Conservation (phyloP, 73 alveolate genomes). For the Uronychia setigera region DNA sequence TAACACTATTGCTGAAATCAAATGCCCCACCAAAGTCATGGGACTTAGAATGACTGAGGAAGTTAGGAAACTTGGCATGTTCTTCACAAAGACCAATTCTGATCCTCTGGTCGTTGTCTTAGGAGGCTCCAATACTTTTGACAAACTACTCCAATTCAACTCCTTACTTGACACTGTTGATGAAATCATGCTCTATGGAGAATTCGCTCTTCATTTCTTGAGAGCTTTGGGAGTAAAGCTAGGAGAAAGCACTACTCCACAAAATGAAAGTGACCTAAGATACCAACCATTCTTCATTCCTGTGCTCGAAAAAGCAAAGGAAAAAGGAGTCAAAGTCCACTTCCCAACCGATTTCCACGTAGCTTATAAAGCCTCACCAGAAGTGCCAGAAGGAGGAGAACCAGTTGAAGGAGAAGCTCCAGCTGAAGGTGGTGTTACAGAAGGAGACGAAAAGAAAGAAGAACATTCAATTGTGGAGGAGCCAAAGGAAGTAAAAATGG, state of each 20-base stretch:
- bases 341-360: conserved; percentile 57
- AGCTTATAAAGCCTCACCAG: conserved; percentile 10
- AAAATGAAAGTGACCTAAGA: conserved; percentile 4
- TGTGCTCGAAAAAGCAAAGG: conserved; percentile 28
- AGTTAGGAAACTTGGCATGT: conserved; percentile 54
- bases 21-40: conserved; percentile 47
- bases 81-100: conserved; percentile 46
- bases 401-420: conserved; percentile 6
- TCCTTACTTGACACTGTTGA: conserved; percentile 28
- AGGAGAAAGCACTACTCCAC: conserved; percentile 22
- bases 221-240: conserved; percentile 51
- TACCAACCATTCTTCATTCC: conserved; percentile 17
- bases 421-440: background rate
- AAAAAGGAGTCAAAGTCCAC: conserved; percentile 20
- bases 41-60: conserved; percentile 70
- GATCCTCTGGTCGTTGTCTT: conserved; percentile 22
- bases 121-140: conserved; percentile 31
- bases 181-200: conserved; percentile 31
- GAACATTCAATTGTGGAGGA: background rate
- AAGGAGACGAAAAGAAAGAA: background rate
- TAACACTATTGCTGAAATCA: conserved; percentile 53
- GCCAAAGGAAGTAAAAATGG: background rate
- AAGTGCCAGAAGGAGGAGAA: conserved; percentile 18
- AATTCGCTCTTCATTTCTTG: conserved; percentile 42
- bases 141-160: conserved; percentile 38